Evolutionary conservation across 129 eudicot species (phyloP).

Genomic region (Kitagawia praeruptora): DNA sequence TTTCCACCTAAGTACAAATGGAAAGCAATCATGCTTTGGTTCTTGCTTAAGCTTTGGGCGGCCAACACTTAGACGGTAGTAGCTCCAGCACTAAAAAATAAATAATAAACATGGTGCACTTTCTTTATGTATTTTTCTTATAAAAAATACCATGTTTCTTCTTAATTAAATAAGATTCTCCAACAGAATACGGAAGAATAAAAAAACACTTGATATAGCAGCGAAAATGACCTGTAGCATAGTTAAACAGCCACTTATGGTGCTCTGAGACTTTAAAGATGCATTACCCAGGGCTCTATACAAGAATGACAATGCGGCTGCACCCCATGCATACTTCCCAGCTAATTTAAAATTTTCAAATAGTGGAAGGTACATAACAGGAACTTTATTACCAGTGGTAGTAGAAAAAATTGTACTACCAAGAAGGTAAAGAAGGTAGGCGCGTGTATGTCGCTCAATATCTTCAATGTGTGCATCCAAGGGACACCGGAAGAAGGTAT

Average conservation of each 20-base stretch:
- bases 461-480: conserved; percentile 49
- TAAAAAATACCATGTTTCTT: not conserved
- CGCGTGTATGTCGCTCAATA: conserved; percentile 63
- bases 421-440: conserved; percentile 86
- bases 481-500: conserved; percentile 65
- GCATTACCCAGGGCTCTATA: conserved; percentile 98
- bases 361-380: conserved; percentile 93
- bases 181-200: not conserved
- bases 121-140: not conserved
- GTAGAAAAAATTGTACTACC: conserved; percentile 94
- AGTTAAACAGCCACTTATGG: conserved; percentile 92
- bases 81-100: conserved; percentile 89
- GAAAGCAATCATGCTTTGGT: conserved; percentile 79
- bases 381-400: conserved; percentile 97
- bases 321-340: conserved; percentile 97
- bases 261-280: conserved; percentile 82
- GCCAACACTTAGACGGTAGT: conserved; percentile 86
- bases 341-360: conserved; percentile 77
- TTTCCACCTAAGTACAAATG: conserved; percentile 94
- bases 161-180: not conserved
- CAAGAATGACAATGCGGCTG: conserved; percentile 79
- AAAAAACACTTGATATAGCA: not conserved
- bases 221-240: conserved; percentile 54
- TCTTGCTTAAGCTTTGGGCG: conserved; percentile 86
- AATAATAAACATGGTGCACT: not conserved